These are phyloP conservation scores for Microsporum audouinii DNA, from an alignment of 2,329 filamentous ascomycete species.

Conservation along the genomic window DNA sequence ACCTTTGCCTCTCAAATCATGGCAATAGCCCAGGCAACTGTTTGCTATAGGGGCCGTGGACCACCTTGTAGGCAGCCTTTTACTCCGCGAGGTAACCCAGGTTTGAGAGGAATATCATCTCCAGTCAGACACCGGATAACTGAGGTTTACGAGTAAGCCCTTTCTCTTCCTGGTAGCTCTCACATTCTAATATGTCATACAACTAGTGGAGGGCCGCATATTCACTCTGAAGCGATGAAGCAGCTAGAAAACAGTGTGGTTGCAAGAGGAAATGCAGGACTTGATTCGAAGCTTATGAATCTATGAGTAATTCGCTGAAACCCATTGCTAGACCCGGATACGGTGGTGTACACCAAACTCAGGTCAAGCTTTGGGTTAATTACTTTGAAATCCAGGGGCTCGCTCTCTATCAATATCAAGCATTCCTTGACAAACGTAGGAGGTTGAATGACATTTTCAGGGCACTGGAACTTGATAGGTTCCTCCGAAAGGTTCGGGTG, in stretches of 20 bases:
- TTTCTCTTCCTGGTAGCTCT: not conserved
- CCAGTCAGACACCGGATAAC: no score
- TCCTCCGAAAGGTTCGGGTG: conserved; percentile 15
- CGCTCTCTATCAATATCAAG: conserved; percentile 32
- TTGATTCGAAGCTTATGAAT: conserved; percentile 15
- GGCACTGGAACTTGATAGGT: conserved; percentile 7
- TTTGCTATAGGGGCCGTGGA: not conserved
- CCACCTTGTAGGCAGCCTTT: conserved; percentile 5
- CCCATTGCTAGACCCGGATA: conserved; percentile 25
- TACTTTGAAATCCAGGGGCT: conserved; percentile 27
- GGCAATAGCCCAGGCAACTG: not conserved
- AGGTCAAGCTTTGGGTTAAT: conserved; percentile 28
- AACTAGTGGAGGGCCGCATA: not conserved
- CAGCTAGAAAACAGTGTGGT: conserved; percentile 8
- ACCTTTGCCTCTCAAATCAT: no score
- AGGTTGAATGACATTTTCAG: not conserved
- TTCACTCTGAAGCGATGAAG: not conserved
- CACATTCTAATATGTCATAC: not conserved
- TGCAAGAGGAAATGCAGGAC: not conserved
- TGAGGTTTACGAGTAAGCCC: not conserved
- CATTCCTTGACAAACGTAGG: conserved; percentile 18
- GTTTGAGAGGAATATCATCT: not conserved
- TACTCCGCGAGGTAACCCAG: conserved; percentile 5
- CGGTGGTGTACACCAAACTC: conserved; percentile 21
- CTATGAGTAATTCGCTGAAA: not conserved